phyloP scores from a whole-genome alignment of 495 filamentous ascomycete genomes.

The Podospora australis region DNA sequence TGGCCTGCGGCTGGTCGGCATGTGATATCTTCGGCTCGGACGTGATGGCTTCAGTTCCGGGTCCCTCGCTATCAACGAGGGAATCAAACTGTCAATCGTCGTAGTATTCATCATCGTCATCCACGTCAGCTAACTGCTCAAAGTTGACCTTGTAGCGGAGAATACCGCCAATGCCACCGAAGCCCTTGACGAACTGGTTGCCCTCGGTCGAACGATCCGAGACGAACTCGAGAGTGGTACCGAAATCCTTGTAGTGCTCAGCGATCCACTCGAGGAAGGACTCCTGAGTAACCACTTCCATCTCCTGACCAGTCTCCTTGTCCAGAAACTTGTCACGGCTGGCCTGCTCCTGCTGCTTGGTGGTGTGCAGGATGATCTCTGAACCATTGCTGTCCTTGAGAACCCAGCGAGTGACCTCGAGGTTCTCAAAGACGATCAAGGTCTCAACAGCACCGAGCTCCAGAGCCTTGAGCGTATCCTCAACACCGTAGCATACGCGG shows the following conservation, averaged over 20 bases:
- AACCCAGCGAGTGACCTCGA: constrained; percentile 86
- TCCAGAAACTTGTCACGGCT: constrained; percentile 85
- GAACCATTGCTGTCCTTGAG: constrained; percentile 68
- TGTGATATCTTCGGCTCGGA: constrained; percentile 42
- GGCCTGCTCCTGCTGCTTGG: constrained; percentile 68
- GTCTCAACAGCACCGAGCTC: constrained; percentile 92
- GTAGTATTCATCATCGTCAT: constrained; percentile 98
- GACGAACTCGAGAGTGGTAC: constrained; percentile 93
- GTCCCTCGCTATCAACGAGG: constrained; percentile 88
- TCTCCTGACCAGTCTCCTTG: constrained; percentile 90
- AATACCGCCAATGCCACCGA: constrained; percentile 95
- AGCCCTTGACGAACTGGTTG: constrained; percentile 99
- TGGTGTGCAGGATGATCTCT: constrained; percentile 76
- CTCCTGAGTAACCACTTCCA: constrained; percentile 79
- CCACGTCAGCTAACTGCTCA: constrained; percentile 90
- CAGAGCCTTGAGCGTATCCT: constrained; percentile 95
- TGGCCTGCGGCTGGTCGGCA: constrained; percentile 26
- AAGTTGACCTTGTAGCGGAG: constrained; percentile 99
- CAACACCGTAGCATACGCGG: constrained; percentile 93
- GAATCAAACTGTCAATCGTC: constrained; percentile 94
- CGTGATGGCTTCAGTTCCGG: constrained; percentile 60
- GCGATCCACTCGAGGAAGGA: constrained; percentile 98
- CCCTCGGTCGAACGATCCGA: constrained; percentile 94
- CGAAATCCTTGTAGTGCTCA: constrained; percentile 95
- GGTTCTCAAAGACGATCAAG: constrained; percentile 95